A percentile compares a stretch with the other conserved stretches of the same genome.
Evolutionary conservation across 2,329 filamentous ascomycete genomes (phyloP).

Genomic region (Diaporthe aspalathi): DNA sequence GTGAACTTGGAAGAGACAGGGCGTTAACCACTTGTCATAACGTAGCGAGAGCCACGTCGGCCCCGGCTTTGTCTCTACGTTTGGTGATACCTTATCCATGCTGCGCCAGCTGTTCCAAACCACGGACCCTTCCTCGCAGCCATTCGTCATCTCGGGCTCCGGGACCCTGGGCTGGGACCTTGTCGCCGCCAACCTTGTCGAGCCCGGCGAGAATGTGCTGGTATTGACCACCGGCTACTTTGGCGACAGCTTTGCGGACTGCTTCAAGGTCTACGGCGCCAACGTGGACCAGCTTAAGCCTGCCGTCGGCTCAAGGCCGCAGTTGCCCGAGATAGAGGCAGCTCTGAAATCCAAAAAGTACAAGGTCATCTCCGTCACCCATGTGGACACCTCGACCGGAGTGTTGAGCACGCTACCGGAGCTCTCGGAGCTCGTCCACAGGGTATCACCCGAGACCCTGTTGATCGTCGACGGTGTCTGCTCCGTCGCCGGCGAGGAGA

Average conservation of each 20-base stretch:
- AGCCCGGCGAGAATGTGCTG: conserved; percentile 89
- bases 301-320: conserved; percentile 86
- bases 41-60: conserved; percentile 92
- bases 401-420: conserved; percentile 91
- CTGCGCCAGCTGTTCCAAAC: conserved; percentile 96
- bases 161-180: conserved; percentile 98
- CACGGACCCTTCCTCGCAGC: conserved; percentile 82
- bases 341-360: conserved; percentile 91
- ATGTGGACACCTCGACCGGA: conserved; percentile 97
- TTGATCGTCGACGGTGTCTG: conserved; percentile 96
- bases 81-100: conserved; percentile 89
- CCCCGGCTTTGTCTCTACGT: conserved; percentile 86
- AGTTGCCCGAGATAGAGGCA: conserved; percentile 87
- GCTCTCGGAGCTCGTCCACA: conserved; percentile 83
- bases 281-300: conserved; percentile 91
- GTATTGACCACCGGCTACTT: conserved; percentile 98
- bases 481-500: conserved; percentile 95
- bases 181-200: conserved; percentile 91
- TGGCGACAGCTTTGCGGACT: conserved; percentile 92
- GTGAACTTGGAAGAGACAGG: background rate
- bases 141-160: conserved; percentile 92
- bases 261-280: conserved; percentile 89
- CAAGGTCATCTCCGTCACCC: conserved; percentile 94
- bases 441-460: conserved; percentile 90
- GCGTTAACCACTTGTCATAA: conserved; percentile 21